These are phyloP conservation scores for Porphyrellus sp. DNA, from an alignment of 1,284 basidiomycete species.

Conservation along the genomic window DNA sequence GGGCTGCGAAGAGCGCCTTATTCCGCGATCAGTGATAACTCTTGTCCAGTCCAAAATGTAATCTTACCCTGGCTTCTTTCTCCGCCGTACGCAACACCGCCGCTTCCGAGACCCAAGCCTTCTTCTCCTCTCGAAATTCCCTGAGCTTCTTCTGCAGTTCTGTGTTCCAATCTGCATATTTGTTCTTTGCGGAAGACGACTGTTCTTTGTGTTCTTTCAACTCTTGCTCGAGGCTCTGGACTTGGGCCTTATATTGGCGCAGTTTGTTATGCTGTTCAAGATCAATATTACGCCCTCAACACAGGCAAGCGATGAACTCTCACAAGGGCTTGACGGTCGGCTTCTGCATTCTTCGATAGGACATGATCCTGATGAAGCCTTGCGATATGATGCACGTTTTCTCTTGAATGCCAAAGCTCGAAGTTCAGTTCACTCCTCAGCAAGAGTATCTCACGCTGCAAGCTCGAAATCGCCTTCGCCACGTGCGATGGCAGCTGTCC, in stretches of 20 bases:
- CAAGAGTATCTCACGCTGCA: conserved; percentile 72
- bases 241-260: conserved; percentile 66
- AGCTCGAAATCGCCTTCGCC: conserved; percentile 57
- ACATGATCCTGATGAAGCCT: conserved; percentile 71
- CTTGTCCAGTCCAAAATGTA: neutral
- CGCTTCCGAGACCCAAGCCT: conserved; percentile 59
- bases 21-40: conserved; percentile 5
- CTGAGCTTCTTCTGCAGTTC: conserved; percentile 66
- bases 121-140: conserved; percentile 66
- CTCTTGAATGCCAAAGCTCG: conserved; percentile 73
- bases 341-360: conserved; percentile 67
- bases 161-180: conserved; percentile 70
- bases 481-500: conserved; percentile 44
- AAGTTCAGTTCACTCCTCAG: conserved; percentile 78
- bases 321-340: conserved; percentile 78
- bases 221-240: conserved; percentile 58
- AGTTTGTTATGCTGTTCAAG: conserved; percentile 66
- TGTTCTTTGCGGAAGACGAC: conserved; percentile 58
- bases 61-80: conserved; percentile 57
- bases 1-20: conserved; percentile 66
- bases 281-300: conserved; percentile 12
- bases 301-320: conserved; percentile 26
- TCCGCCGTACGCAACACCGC: conserved; percentile 60
- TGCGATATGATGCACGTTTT: conserved; percentile 78
- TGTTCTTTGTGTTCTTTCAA: conserved; percentile 63